Evolutionary conservation across 2,329 filamentous ascomycete species (phyloP), one percentile per base, ranked within the genome.

Genomic region (Cyclaneusma minus): DNA sequence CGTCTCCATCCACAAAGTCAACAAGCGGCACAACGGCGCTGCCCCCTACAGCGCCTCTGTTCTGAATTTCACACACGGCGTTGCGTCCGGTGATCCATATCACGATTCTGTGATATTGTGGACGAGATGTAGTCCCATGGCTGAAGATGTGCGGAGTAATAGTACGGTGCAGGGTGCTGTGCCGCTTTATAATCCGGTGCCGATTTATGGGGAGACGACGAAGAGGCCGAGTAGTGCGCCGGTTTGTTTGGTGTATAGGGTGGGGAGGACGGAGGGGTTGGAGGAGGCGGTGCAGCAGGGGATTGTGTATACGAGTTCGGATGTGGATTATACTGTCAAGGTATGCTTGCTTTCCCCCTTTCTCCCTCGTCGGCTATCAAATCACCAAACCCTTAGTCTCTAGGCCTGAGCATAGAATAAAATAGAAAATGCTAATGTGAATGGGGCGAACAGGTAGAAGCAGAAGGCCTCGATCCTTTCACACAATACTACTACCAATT

Each of bases 321-420:
- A 83, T 43, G 67, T 83, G 24, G 78, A 84, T 43, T 84, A 73
- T 43, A 83, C 77, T 0, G 55, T 82, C 32, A 81, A 81, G 58
- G 68, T 69, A 43, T 19, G 18, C 14, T 11, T 10, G 12, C n/a
- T 16, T 15, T 8, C 25, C 21, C 30, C 39, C 17, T 38, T 25
- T 13, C 31, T 35, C 11, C 46, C 28, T 30, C 11, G 3, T 11
- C 7, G 12, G n/a, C 19, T 5, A 26, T 11, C 12, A 18, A 11
- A 7, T 22, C 16, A 8, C 8, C n/a, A 16, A 10, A 27, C 8
- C 17, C 12, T 9, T 4, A 9, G 13, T 10, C 27, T n/a, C n/a
- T n/a, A n/a, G n/a, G n/a, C n/a, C n/a, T n/a, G n/a, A n/a, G n/a
- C n/a, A n/a, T n/a, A n/a, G n/a, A n/a, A n/a, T n/a, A n/a, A n/a